Percentiles rank a stretch among this genome's conserved stretches.
Conservation (phyloP, 768 basidiomycete genomes). For the Lactarius deliciosus region DNA sequence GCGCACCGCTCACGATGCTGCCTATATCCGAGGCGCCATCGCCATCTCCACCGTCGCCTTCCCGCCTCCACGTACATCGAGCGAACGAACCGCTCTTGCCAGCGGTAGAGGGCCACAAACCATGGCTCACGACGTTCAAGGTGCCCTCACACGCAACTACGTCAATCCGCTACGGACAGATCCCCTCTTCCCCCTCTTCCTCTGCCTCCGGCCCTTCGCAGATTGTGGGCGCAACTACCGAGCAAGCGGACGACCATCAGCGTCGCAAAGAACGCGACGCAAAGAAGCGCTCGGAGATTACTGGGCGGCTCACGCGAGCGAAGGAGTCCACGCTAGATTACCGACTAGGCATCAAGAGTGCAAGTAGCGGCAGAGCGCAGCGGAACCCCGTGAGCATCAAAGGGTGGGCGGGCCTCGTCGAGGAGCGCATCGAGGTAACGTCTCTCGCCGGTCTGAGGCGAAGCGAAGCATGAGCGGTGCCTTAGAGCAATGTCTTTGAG, state of each 20-base stretch:
- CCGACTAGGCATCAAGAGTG: conserved; percentile 53
- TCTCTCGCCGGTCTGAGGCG: too few species aligned
- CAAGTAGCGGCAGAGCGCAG: conserved; percentile 32
- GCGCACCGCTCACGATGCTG: conserved; percentile 41
- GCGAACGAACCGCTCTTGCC: conserved; percentile 54
- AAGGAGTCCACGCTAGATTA: conserved; percentile 78
- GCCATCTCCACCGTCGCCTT: conserved; percentile 11
- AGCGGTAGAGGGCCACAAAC: conserved; percentile 54
- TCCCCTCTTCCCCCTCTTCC: conserved; percentile 36
- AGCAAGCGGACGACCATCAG: conserved; percentile 40
- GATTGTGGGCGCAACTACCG: conserved; percentile 5
- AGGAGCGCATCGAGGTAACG: conserved; percentile 76
- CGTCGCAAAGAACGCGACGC: conserved; percentile 49
- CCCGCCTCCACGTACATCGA: conserved; percentile 21
- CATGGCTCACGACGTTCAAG: conserved; percentile 70
- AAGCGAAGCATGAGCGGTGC: too few species aligned
- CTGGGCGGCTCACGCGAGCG: conserved; percentile 59
- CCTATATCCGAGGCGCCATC: conserved; percentile 20
- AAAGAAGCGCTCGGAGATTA: conserved; percentile 51
- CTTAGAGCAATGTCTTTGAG: too few species aligned
- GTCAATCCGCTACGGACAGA: conserved; percentile 53
- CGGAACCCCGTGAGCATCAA: conserved; percentile 62
- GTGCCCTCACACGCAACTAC: conserved; percentile 54
- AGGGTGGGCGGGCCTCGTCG: conserved; percentile 73
- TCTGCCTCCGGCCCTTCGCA: conserved; percentile 20